Evolutionary conservation across 345 rosid genomes (phyloP).

Genomic region (Odontarrhena argentea): DNA sequence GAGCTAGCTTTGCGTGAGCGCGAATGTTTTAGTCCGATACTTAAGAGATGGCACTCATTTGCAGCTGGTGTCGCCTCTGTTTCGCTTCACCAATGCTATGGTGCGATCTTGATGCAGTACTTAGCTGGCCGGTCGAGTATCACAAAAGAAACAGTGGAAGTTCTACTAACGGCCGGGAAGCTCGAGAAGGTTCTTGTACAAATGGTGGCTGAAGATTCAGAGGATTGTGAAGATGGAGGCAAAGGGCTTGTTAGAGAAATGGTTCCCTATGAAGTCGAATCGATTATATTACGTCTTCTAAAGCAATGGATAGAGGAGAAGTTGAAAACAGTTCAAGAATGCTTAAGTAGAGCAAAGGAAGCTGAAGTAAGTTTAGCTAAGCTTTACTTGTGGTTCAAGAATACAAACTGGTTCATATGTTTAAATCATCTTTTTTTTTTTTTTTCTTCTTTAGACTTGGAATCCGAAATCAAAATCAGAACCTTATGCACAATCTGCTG

Average conservation of each 20-base stretch:
- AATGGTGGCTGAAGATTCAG: conserved; percentile 82
- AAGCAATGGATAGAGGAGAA: conserved; percentile 67
- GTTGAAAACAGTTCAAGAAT: conserved; percentile 49
- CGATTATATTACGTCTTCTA: conserved; percentile 50
- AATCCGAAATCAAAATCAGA: conserved; percentile 90
- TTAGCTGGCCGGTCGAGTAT: conserved; percentile 51
- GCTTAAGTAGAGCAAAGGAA: conserved; percentile 61
- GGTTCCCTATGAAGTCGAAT: conserved; percentile 79
- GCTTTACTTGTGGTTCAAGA: conserved; percentile 1
- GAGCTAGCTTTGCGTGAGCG: conserved; percentile 72
- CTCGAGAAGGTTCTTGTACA: conserved; percentile 79
- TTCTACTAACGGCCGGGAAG: conserved; percentile 68
- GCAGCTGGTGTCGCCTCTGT: conserved; percentile 72
- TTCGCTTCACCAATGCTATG: conserved; percentile 72
- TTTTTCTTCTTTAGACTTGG: conserved; percentile 61
- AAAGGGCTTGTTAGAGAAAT: conserved; percentile 74
- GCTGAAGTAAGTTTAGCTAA: conserved; percentile 59
- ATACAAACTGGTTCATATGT: neutral
- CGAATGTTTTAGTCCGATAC: conserved; percentile 66
- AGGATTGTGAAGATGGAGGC: conserved; percentile 90
- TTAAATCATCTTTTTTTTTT: neutral
- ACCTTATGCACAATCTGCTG: conserved; percentile 78
- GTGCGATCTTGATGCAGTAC: conserved; percentile 67
- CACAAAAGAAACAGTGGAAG: conserved; percentile 55
- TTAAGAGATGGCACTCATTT: conserved; percentile 66